Base-by-base conservation (phyloP, 2,329 filamentous ascomycete genomes). In the Celoporthe dispersa region DNA sequence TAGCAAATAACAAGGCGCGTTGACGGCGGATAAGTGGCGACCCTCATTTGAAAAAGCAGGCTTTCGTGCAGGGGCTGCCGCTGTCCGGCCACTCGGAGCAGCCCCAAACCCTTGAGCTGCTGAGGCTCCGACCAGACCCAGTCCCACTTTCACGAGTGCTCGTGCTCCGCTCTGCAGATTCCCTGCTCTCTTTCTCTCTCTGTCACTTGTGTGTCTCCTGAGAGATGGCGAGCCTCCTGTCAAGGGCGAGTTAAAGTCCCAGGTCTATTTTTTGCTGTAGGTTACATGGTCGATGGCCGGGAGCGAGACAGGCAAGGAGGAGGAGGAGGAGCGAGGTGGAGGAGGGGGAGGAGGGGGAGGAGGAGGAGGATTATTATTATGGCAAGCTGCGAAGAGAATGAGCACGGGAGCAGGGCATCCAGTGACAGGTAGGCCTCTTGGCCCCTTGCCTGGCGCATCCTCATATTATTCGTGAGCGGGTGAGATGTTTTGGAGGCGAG, bases 51-150 rank as follows among this genome's bases (percentile, higher is more conserved):
- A 48, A 59, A 67, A 67, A 67, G 44, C 39, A 60, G 65, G 64
- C 64, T 66, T 68, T 64, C 55, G 44, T 61, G 67, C 70, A 71
- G 67, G 70, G 67, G 60, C 37, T 31, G 48, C 28, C 51, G 67
- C 48, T 64, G 67, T 44, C 44, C 48, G 41, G 63, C 70, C 70
- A 71, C 62, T 71, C 70, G 70, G 59, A 64, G 67, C 64, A 66
- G 39, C 66, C 69, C 66, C 66, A 64, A 61, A 63, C 44, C 37
- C 64, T 60, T 64, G 68, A 61, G 60, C 65, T 62, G 14, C 19
- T 70, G 60, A 63, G 70, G 65, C 68, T 70, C 64, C 60, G 53
- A 67, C 64, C 53, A 64, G 37, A 67, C 65, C 65, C 19, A 44
- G 68, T 35, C 64, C 68, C 70, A 41, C 66, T 59, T 66, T 64